Evolutionary conservation across 352 stramenopile genomes (phyloP).

Genomic region (Phytophthora ohioensis): DNA sequence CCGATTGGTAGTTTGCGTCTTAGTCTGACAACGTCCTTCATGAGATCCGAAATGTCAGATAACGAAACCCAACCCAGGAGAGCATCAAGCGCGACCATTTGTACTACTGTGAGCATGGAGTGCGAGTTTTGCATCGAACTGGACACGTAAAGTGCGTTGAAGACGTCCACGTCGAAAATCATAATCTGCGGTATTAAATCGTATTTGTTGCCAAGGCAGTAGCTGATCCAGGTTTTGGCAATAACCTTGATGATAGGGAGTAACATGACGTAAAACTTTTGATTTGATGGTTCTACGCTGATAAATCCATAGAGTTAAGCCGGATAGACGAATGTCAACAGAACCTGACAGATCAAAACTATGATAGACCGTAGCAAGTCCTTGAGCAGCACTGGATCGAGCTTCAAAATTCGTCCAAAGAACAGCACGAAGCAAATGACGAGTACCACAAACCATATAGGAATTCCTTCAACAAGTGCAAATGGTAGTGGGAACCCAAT

Average conservation of each 20-base stretch:
- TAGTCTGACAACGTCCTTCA: background rate
- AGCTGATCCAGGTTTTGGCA: conserved; percentile 48
- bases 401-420: conserved; percentile 12
- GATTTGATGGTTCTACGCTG: conserved; percentile 45
- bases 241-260: conserved; percentile 46
- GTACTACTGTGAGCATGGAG: conserved; percentile 29
- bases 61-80: conserved; percentile 39
- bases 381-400: conserved; percentile 5
- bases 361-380: conserved; percentile 8
- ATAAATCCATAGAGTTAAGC: conserved; percentile 20
- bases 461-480: conserved; percentile 10
- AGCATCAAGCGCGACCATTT: conserved; percentile 44
- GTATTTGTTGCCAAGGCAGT: conserved; percentile 31
- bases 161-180: conserved; percentile 65
- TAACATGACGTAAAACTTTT: conserved; percentile 26
- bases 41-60: conserved; percentile 4
- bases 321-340: conserved; percentile 37
- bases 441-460: conserved; percentile 10
- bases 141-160: conserved; percentile 56
- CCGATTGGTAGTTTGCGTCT: conserved; percentile 17
- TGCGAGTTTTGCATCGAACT: conserved; percentile 54
- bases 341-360: conserved; percentile 39
- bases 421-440: conserved; percentile 14
- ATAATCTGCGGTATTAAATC: conserved; percentile 56
- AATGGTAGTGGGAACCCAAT: conserved; percentile 9